A percentile compares a stretch with the other conserved stretches of the same genome.
Conservation (phyloP, 352 stramenopile species). For the Pythium folliculosum region DNA sequence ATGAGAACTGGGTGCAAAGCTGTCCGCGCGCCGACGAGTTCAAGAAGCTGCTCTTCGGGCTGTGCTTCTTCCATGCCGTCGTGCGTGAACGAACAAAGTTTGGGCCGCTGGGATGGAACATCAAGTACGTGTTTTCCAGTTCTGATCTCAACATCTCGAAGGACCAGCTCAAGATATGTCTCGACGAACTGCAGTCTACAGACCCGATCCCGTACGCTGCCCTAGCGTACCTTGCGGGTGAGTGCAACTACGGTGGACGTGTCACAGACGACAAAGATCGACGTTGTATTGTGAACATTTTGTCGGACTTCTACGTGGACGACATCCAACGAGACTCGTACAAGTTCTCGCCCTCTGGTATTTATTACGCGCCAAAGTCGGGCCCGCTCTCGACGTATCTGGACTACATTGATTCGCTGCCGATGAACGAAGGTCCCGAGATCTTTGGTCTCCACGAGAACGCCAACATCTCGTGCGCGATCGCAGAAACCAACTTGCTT, state of each 20-base stretch:
- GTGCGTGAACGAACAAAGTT: constrained; percentile 88
- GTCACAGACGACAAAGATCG: constrained; percentile 96
- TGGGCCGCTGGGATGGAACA: constrained; percentile 86
- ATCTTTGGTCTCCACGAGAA: constrained; percentile 89
- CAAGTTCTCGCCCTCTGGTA: constrained; percentile 80
- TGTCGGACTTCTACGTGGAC: constrained; percentile 84
- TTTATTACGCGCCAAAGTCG: constrained; percentile 72
- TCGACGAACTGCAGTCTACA: constrained; percentile 61
- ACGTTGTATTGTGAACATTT: constrained; percentile 80
- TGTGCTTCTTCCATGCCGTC: constrained; percentile 94
- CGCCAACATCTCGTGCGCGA: constrained; percentile 88
- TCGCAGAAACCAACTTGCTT: constrained; percentile 83
- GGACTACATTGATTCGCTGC: constrained; percentile 81
- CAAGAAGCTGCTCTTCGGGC: constrained; percentile 83
- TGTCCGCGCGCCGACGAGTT: constrained; percentile 65
- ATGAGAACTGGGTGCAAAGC: constrained; percentile 71
- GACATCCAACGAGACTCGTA: constrained; percentile 78
- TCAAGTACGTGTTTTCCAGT: constrained; percentile 88
- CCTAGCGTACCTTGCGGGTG: constrained; percentile 89
- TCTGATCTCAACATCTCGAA: constrained; percentile 86
- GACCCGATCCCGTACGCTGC: constrained; percentile 90
- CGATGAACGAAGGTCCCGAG: constrained; percentile 85
- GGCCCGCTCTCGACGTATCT: constrained; percentile 58
- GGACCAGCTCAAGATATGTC: constrained; percentile 82
- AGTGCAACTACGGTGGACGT: constrained; percentile 95